phyloP scores from a whole-genome alignment of 1,284 basidiomycete species.

The Ganoderma lucidum region DNA sequence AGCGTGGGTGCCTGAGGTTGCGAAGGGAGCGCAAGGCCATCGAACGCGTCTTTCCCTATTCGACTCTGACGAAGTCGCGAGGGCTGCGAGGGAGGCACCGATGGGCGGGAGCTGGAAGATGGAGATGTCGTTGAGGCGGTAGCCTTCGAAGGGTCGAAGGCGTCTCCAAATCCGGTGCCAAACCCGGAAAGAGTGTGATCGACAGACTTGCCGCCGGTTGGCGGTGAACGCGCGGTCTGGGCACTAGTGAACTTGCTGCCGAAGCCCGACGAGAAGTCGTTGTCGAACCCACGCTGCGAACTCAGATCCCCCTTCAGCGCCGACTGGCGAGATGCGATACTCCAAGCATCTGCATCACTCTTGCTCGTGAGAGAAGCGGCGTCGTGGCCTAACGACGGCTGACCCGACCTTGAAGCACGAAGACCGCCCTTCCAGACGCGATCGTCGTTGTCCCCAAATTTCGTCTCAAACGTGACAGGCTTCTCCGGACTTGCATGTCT shows the following conservation, averaged over 20 bases:
- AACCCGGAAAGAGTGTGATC: conserved; percentile 23
- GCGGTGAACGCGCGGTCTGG: conserved; percentile 17
- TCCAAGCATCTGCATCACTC: conserved; percentile 56
- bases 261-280: conserved; percentile 42
- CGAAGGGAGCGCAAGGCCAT: conserved; percentile 68
- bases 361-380: conserved; percentile 29
- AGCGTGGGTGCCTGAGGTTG: conserved; percentile 66
- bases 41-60: conserved; percentile 74
- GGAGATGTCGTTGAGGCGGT: conserved; percentile 24
- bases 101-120: conserved; percentile 33
- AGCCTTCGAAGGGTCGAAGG: conserved; percentile 47
- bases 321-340: conserved; percentile 41
- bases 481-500: conserved; percentile 52
- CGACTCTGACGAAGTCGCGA: conserved; percentile 28
- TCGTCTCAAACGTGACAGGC: conserved; percentile 46
- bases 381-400: conserved; percentile 42
- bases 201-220: conserved; percentile 11
- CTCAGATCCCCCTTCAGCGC: conserved; percentile 31
- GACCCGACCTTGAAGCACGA: conserved; percentile 47
- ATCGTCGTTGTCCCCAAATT: conserved; percentile 57
- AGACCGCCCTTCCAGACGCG: conserved; percentile 56
- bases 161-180: conserved; percentile 57
- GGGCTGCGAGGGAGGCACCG: conserved; percentile 31
- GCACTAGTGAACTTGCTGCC: conserved; percentile 45
- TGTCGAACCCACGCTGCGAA: conserved; percentile 41